Conservation (phyloP, 164 flowering plant genomes). For the Berberis thunbergii region DNA sequence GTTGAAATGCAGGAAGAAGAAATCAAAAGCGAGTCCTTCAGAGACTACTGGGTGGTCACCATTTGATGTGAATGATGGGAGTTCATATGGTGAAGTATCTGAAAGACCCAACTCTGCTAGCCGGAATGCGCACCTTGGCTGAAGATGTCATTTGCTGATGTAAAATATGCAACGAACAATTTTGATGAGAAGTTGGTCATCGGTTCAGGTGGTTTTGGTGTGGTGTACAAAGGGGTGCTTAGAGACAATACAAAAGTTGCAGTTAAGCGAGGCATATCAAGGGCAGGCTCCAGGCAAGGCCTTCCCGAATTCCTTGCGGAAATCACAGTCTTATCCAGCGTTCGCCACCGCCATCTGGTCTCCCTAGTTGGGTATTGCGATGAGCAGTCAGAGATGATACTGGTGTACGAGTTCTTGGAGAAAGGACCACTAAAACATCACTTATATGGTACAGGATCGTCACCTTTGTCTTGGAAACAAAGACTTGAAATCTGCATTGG, state of each 20-base stretch:
- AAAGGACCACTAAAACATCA: constrained; percentile 64
- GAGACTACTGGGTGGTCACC: constrained; percentile 58
- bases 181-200: constrained; percentile 47
- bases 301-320: constrained; percentile 77
- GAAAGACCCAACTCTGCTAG: constrained; percentile 37
- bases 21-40: constrained; percentile 21
- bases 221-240: constrained; percentile 66
- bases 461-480: constrained; percentile 50
- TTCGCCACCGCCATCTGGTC: constrained; percentile 29
- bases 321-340: constrained; percentile 54
- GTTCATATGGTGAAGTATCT: constrained; percentile 43
- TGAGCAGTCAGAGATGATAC: constrained; percentile 75
- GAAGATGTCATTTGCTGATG: constrained; percentile 55
- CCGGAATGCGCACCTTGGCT: constrained; percentile 33
- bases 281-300: constrained; percentile 62
- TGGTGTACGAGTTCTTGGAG: constrained; percentile 77
- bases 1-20: constrained; percentile 32
- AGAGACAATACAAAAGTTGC: constrained; percentile 57
- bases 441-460: constrained; percentile 42
- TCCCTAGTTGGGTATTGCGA: constrained; percentile 76
- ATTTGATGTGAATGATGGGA: constrained; percentile 36
- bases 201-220: constrained; percentile 85
- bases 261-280: constrained; percentile 59
- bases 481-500: constrained; percentile 24
- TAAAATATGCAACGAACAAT: constrained; percentile 51